Evolutionary conservation across 1,139 yeast genomes (phyloP), one percentile per base, ranked within the genome.

Genomic region (Taphrina pruni): DNA sequence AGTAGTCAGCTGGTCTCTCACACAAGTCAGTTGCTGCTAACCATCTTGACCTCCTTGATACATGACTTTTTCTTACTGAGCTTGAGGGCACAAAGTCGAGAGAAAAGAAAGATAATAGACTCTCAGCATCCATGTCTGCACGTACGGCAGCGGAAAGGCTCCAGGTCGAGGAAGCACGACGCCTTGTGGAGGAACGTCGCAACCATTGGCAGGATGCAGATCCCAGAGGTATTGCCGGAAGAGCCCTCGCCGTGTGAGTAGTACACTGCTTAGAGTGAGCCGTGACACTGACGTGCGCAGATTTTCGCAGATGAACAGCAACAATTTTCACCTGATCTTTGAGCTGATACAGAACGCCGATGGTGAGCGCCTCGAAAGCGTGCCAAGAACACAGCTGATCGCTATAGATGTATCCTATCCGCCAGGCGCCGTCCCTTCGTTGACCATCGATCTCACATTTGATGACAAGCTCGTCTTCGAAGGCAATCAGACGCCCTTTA

Each of bases 401-500:
- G n/a, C 12, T 11, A 21, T n/a, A 50, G 54, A 50, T 21, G 54
- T 50, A 6, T 9, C n/a, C n/a, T 50, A 50, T 50, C 54, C 54
- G 12, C 36, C 8, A 11, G 21, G 21, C 36, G 11, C 14, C 36
- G 9, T 21, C 4, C 54, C 54, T 6, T 17, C 36, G 9, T n/a
- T 50, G 35, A 50, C 35, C 11, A 50, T 50, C 36, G 36, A 50
- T 50, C 14, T 50, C 9, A 8, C 54, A 6, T 26, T 21, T 50
- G 36, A 21, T 4, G n/a, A 50, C 36, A 50, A 21, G 54, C 35
- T 50, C 36, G 36, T 50, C 9, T 50, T 50, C 7, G 54, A 26
- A 21, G 36, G 54, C 36, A 50, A 50, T 21, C 54, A 50, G 54
- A 50, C 21, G 36, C 54, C 54, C 54, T 50, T 50, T n/a, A 50